These are phyloP conservation scores for Talaromyces sp. DNA, from an alignment of 2,329 filamentous ascomycete genomes.

Conservation along the genomic window DNA sequence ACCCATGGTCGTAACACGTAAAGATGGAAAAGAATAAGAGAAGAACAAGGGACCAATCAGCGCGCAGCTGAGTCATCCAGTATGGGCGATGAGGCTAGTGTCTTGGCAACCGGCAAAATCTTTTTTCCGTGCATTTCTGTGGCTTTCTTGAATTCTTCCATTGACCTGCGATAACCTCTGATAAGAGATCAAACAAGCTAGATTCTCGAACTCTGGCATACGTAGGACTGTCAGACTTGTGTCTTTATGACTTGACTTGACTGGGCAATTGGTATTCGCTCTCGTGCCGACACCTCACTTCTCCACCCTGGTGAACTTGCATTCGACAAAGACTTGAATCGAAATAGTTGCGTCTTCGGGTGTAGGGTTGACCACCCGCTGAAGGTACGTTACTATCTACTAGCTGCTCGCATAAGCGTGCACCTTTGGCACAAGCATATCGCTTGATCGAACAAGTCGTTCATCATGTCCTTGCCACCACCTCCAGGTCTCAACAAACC, in stretches of 20 bases:
- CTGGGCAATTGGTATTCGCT: too few species aligned
- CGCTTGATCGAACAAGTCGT: slow-evolving; percentile 37
- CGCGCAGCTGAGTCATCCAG: background rate
- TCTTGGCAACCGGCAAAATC: slow-evolving; percentile 1
- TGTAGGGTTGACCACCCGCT: slow-evolving; percentile 20
- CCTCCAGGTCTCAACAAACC: slow-evolving; percentile 65
- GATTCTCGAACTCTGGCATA: too few species aligned
- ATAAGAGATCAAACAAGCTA: too few species aligned
- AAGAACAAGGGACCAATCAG: background rate
- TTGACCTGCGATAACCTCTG: background rate
- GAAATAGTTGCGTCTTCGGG: slow-evolving; percentile 8
- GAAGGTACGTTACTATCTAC: slow-evolving; percentile 40
- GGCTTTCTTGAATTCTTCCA: background rate
- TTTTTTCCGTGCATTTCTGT: slow-evolving; percentile 6
- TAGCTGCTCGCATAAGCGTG: slow-evolving; percentile 20
- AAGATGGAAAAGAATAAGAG: too few species aligned
- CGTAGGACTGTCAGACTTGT: too few species aligned
- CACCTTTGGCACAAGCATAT: slow-evolving; percentile 8
- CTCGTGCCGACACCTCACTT: background rate
- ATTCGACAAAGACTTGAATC: background rate
- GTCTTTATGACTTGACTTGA: too few species aligned
- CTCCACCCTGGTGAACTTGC: too few species aligned
- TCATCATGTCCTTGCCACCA: slow-evolving; percentile 76
- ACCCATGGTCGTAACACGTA: too few species aligned
- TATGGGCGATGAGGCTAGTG: background rate